phyloP scores from a whole-genome alignment of 2,329 filamentous ascomycete genomes.

The Amauroascus niger region DNA sequence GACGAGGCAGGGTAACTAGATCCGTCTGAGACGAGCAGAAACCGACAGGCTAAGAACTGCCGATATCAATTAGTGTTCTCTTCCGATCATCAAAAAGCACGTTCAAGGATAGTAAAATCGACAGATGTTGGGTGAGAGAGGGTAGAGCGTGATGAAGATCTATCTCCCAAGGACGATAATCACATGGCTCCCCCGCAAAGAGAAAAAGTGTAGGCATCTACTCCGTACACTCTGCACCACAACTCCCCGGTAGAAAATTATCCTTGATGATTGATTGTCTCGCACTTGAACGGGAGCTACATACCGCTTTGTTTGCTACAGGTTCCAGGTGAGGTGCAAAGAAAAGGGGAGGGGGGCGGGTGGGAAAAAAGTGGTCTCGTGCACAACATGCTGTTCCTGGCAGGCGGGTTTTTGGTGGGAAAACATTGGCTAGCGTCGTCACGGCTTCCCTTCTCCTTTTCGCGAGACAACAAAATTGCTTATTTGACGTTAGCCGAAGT shows the following conservation, averaged over 20 bases:
- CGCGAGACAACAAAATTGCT: not conserved
- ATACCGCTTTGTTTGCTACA: too few relatives aligned
- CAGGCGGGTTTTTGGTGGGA: not conserved
- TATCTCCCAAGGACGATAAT: not conserved
- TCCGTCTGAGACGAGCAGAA: too few relatives aligned
- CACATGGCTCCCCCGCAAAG: constrained; percentile 7
- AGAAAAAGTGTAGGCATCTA: not conserved
- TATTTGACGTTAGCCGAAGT: not conserved
- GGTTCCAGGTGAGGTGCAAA: not conserved
- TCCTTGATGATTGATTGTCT: not conserved
- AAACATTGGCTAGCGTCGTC: not conserved
- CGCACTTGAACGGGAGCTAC: not conserved
- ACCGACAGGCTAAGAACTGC: not conserved
- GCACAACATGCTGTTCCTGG: constrained; percentile 8
- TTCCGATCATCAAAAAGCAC: not conserved
- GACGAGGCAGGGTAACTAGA: too few relatives aligned
- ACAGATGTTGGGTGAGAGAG: not conserved
- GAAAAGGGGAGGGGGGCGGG: not conserved
- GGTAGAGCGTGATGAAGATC: not conserved
- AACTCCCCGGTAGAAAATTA: not conserved
- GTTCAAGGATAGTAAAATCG: not conserved
- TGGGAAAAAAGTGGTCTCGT: constrained; percentile 6
- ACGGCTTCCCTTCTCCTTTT: too few relatives aligned
- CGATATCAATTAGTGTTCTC: not conserved
- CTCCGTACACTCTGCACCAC: too few relatives aligned